These are phyloP conservation scores for Knufia fluminis DNA, from an alignment of 2,329 filamentous ascomycete species.

Conservation along the genomic window DNA sequence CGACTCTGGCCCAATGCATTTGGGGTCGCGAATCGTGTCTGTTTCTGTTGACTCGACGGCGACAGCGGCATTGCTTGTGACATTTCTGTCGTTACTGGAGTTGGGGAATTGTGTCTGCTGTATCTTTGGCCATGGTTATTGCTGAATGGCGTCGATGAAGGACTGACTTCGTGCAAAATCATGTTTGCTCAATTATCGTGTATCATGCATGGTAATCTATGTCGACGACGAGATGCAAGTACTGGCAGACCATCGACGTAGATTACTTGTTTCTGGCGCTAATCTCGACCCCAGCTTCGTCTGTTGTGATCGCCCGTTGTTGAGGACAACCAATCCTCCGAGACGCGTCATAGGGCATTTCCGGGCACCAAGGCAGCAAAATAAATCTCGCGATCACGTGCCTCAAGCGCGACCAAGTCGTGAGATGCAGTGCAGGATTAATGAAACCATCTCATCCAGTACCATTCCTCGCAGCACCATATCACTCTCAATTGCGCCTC, in stretches of 20 bases:
- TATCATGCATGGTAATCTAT: constrained; percentile 4
- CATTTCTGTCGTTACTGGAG: constrained; percentile 44
- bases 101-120: constrained; percentile 57
- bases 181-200: constrained; percentile 4
- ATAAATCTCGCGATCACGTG: neutral
- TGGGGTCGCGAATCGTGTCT: constrained; percentile 53
- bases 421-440: too few relatives aligned
- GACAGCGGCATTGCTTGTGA: constrained; percentile 20
- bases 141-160: constrained; percentile 1
- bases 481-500: neutral
- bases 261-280: neutral
- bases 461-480: neutral
- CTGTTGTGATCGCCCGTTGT: neutral
- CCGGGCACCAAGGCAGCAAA: neutral
- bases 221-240: neutral
- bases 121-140: constrained; percentile 54
- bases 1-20: constrained; percentile 51
- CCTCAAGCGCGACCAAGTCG: too few relatives aligned
- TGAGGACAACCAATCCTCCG: neutral
- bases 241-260: neutral
- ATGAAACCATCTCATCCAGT: too few relatives aligned
- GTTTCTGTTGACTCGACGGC: constrained; percentile 55
- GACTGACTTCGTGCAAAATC: constrained; percentile 8
- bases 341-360: neutral
- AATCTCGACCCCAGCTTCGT: neutral